Base-by-base conservation (phyloP, 129 eudicot genomes). In the Smallanthus sonchifolius region DNA sequence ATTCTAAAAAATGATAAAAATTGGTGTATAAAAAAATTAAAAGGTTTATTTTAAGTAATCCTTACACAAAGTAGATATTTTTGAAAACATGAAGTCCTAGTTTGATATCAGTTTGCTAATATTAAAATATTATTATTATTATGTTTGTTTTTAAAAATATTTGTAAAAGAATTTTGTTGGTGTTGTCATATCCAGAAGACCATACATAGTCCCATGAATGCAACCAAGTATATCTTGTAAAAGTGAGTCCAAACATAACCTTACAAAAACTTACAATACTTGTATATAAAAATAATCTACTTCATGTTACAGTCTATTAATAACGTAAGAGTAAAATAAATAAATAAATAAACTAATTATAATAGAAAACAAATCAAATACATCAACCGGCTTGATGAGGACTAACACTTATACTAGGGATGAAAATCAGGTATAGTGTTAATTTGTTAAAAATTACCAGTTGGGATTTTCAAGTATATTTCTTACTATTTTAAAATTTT, bases 131-230 rank as follows among this genome's bases (percentile, higher is more conserved):
- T 0, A 10, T 11, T 9, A 44, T 44, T 9, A 44, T 44, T 9
- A 42, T 45, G 20, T 56, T 20, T 34, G 40, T 13, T 69, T 24
- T 48, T 28, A 52, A 5, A 67, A 37, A 17, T 68, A 47, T 17
- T 34, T 32, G 45, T 17, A 37, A 20, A 49, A 48, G 59, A 63
- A n/a, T 32, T n/a, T 49, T 67, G 17, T 40, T 28, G 67, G 74
- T 67, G 67, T 66, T 76, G 80, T 76, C 80, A 67, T 66, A 54
- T 76, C 67, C 44, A 55, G 51, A 76, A 28, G 80, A 76, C 74
- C 42, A 55, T 67, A 76, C 80, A 76, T 67, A 54, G 80, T 76
- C 74, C 60, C 67, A 28, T 67, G 61, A 69, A 77, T 56, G 48
- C 4, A 47, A 64, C 59, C 14, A 55, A 42, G 76, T 64, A 52